Conservation (phyloP, 495 filamentous ascomycete species). For the Aspergillus cristatus region DNA sequence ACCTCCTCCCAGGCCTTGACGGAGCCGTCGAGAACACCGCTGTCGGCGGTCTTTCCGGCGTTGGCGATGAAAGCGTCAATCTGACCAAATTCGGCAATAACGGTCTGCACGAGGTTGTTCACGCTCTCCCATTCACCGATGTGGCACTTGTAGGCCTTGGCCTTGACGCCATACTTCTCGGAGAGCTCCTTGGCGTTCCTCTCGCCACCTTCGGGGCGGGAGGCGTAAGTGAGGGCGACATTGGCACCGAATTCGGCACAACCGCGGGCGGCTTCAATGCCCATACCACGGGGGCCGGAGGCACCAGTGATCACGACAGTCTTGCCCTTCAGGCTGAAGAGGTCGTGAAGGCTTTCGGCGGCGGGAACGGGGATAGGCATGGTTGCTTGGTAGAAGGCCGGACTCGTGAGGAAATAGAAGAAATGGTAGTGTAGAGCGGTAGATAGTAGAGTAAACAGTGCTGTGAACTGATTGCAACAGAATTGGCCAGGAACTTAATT, state of each 20-base stretch:
- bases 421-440: not conserved
- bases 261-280: constrained; percentile 63
- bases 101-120: constrained; percentile 36
- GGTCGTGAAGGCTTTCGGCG: constrained; percentile 49
- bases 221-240: constrained; percentile 58
- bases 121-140: constrained; percentile 45
- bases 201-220: constrained; percentile 50
- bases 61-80: constrained; percentile 63
- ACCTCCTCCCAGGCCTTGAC: constrained; percentile 61
- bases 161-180: constrained; percentile 54
- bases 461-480: no score
- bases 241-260: constrained; percentile 66
- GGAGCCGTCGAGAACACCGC: constrained; percentile 52
- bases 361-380: constrained; percentile 51
- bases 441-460: no score
- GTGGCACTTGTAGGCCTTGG: constrained; percentile 55
- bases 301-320: constrained; percentile 64
- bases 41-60: constrained; percentile 55
- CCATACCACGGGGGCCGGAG: constrained; percentile 60
- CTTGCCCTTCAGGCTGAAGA: constrained; percentile 66
- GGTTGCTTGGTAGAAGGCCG: constrained; percentile 2
- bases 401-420: no score
- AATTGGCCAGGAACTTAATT: no score
- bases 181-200: constrained; percentile 54
- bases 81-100: constrained; percentile 55